Evolutionary conservation across 202 grass and related monocot species (phyloP), one percentile per base, ranked within the genome.

Genomic region (Panicum virgatum): DNA sequence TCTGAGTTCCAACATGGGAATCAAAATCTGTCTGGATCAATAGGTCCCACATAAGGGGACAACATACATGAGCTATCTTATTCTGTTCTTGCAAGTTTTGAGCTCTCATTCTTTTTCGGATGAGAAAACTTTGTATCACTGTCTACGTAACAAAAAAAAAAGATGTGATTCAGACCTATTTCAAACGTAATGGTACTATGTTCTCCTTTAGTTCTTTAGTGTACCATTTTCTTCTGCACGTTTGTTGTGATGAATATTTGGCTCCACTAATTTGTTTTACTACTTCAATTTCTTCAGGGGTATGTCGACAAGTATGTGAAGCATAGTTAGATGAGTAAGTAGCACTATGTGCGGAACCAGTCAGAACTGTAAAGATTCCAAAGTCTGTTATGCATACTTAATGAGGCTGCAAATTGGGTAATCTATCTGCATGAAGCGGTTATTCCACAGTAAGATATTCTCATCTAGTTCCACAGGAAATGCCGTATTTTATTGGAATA

Each of bases 281-380:
- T 71, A 72, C 50, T 30, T 30, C 30, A 60, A 47, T 91, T 36
- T 81, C 45, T 86, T 84, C 89, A 98, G 96, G 90, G 92, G 27
- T 98, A 98, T 85, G 96, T 98, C 44, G 91, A 98, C 85, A 98
- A 96, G 81, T 98, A 98, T 85, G 96, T 77, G 47, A 98, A 98
- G 90, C 78, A n/a, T 88, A 93, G 83, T 45, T 89, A 64, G 68
- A 88, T 80, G 51, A 29, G 37, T 90, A 72, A 73, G 68, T 72
- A 63, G 45, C 62, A 40, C 12, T 23, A 82, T 65, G 40, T 22
- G 27, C 22, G 65, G 68, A 32, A 66, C 42, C 40, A 79, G 25
- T 73, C 83, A 74, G 83, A 79, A 61, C 30, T 62, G 44, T 32
- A 56, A 32, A 40, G 30, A 73, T 40, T 40, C 32, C 12, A 75